A percentile compares a stretch with the other conserved stretches of the same genome.
Conservation (phyloP, 2,329 filamentous ascomycete genomes). For the Thermoascus crustaceus region DNA sequence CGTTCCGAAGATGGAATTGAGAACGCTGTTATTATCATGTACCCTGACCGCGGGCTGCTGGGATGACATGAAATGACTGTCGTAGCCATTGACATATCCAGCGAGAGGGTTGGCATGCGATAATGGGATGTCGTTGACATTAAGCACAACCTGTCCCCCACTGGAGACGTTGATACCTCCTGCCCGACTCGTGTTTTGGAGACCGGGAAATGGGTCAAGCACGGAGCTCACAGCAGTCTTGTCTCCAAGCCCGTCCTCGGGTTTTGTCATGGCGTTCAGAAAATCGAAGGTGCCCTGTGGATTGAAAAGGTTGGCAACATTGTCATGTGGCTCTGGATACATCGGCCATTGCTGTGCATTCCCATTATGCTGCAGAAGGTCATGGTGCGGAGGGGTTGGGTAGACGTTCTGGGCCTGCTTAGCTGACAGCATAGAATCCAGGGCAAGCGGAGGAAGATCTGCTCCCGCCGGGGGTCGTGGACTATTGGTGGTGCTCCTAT, state of each 20-base stretch:
- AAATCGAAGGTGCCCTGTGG: constrained; percentile 26
- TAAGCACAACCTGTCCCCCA: constrained; percentile 25
- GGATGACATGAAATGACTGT: constrained; percentile 26
- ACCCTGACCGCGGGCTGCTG: constrained; percentile 21
- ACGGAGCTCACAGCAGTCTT: constrained; percentile 29
- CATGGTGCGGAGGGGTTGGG: constrained; percentile 21
- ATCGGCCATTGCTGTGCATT: constrained; percentile 29
- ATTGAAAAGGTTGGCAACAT: constrained; percentile 26
- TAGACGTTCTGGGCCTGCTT: constrained; percentile 26
- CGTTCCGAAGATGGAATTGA: constrained; percentile 25
- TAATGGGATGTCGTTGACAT: constrained; percentile 27
- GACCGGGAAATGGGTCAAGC: constrained; percentile 25
- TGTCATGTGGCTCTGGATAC: constrained; percentile 28
- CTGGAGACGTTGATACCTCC: constrained; percentile 20
- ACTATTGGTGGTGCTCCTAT: constrained; percentile 30
- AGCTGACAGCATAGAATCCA: constrained; percentile 27
- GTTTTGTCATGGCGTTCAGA: constrained; percentile 24
- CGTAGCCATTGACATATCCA: constrained; percentile 24
- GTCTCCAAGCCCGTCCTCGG: constrained; percentile 25
- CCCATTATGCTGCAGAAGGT: constrained; percentile 22
- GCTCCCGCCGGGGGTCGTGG: constrained; percentile 24
- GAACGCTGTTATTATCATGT: constrained; percentile 26
- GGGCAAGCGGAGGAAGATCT: constrained; percentile 28
- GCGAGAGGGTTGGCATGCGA: constrained; percentile 22
- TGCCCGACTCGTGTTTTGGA: constrained; percentile 24